Percentiles rank a stretch among this genome's conserved stretches.
These are phyloP conservation scores for Saturnispora sanitii DNA, from an alignment of 805 yeast genomes.

Conservation along the genomic window DNA sequence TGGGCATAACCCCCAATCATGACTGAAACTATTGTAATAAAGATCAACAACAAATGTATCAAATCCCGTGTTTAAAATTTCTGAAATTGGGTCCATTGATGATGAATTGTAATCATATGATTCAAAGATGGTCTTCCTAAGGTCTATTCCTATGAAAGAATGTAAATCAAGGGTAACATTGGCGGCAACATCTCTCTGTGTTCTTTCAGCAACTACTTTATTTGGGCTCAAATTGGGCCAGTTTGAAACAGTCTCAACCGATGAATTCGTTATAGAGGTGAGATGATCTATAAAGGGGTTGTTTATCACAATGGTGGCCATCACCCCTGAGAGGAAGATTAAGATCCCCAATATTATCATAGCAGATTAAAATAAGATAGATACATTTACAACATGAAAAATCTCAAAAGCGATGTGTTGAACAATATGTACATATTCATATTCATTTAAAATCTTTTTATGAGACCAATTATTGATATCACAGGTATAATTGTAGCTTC, in stretches of 20 bases:
- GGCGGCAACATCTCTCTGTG: conserved; percentile 39
- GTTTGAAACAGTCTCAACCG: conserved; percentile 5
- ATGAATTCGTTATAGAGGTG: not conserved
- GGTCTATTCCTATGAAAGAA: conserved; percentile 31
- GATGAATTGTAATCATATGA: conserved; percentile 24
- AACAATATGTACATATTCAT: too few species aligned
- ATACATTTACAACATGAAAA: not conserved
- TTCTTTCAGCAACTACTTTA: conserved; percentile 29
- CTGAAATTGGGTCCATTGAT: conserved; percentile 22
- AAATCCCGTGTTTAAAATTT: conserved; percentile 35
- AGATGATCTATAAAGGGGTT: not conserved
- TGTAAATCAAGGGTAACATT: conserved; percentile 33
- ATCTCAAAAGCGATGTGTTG: not conserved
- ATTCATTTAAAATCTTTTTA: too few species aligned
- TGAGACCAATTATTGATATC: conserved; percentile 10
- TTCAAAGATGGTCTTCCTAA: conserved; percentile 27
- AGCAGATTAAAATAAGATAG: not conserved
- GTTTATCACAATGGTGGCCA: not conserved
- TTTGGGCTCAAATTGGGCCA: conserved; percentile 28
- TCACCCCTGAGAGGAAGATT: too few species aligned
- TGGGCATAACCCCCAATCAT: conserved; percentile 52
- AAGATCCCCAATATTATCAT: too few species aligned
- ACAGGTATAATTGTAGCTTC: conserved; percentile 12
- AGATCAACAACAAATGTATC: conserved; percentile 42
- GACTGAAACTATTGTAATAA: conserved; percentile 40